These are phyloP conservation scores for Fraxinus anomala DNA, from an alignment of 257 asterid genomes.

Conservation along the genomic window DNA sequence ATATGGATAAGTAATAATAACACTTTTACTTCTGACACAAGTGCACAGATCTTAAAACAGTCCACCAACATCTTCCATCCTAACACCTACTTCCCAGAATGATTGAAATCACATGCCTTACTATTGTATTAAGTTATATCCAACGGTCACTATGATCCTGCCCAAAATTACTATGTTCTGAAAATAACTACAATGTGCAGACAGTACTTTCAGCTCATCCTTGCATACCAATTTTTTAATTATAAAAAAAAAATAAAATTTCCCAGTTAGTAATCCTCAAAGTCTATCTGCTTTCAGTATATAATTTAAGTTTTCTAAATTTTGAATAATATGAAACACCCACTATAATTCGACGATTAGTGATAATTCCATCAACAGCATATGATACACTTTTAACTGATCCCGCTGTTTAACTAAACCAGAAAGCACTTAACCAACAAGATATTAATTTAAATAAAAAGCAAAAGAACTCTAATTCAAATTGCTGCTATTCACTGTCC, in stretches of 20 bases:
- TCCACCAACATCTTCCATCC: background rate
- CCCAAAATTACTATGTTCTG: background rate
- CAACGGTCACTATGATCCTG: background rate
- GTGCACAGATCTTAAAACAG: background rate
- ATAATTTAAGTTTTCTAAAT: background rate
- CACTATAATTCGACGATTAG: background rate
- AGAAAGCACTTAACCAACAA: constrained; percentile 12
- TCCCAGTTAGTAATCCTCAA: background rate
- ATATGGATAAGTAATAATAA: background rate
- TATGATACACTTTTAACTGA: background rate
- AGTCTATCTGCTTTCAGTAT: background rate
- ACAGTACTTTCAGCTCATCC: background rate
- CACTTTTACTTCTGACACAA: background rate
- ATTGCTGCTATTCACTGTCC: constrained; percentile 1
- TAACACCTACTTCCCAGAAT: background rate
- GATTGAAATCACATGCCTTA: background rate
- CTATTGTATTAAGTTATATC: background rate
- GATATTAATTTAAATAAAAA: constrained; percentile 7
- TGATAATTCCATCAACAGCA: background rate
- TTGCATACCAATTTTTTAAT: background rate
- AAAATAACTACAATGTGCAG: background rate
- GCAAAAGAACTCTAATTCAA: constrained; percentile 2
- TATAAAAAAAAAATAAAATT: background rate
- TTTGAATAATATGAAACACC: background rate
- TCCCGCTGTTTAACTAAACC: background rate